Evolutionary conservation across 306 rosid species (phyloP).

Genomic region (Dalbergia cultrata): DNA sequence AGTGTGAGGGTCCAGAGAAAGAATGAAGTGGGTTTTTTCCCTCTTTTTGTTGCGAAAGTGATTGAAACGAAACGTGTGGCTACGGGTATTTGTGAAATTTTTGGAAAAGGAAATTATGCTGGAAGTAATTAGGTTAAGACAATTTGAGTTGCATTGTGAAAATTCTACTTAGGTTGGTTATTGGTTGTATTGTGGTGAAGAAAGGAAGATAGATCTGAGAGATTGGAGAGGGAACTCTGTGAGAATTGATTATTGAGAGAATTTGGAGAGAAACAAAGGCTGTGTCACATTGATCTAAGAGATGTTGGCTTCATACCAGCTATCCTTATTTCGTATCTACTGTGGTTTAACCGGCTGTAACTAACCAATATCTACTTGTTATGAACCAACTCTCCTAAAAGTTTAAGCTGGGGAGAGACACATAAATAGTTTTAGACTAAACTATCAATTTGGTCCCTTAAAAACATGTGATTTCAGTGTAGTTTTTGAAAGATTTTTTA

Average conservation of each 20-base stretch:
- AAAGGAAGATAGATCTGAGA: not conserved
- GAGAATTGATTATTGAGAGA: not conserved
- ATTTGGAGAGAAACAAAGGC: not conserved
- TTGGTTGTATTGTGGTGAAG: not conserved
- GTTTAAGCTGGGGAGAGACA: not conserved
- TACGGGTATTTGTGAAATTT: not conserved
- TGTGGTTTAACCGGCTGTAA: not conserved
- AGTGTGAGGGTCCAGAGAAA: not conserved
- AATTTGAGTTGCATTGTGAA: slow-evolving; percentile 7
- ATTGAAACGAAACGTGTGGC: not conserved
- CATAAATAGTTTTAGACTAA: not conserved
- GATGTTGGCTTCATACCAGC: not conserved
- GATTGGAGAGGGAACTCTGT: not conserved
- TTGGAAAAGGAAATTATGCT: slow-evolving; percentile 13
- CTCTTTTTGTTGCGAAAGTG: not conserved
- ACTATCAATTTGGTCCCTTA: too few species aligned
- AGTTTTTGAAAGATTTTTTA: too few species aligned
- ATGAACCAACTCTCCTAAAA: not conserved
- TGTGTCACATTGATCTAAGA: not conserved
- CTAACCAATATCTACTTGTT: not conserved
- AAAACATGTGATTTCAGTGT: too few species aligned
- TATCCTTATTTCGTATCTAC: not conserved
- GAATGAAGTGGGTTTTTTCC: not conserved
- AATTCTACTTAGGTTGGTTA: not conserved
- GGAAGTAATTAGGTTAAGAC: slow-evolving; percentile 17